Evolutionary conservation across 148 eudicot species (phyloP), one percentile per base, ranked within the genome.

Genomic region (Dysphania ambrosioides): DNA sequence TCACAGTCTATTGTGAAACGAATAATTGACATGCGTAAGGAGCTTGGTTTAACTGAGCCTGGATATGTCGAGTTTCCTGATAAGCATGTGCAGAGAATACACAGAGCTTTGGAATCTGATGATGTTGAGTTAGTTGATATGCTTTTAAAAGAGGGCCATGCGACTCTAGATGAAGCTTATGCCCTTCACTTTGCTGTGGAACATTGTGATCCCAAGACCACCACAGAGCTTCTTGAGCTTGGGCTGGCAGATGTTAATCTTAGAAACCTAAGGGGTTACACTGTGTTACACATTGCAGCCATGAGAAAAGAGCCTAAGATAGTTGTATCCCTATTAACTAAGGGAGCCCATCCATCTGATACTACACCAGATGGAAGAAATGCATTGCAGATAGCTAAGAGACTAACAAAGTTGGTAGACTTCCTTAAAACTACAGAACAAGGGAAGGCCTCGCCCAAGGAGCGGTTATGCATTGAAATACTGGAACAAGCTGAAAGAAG

Each of bases 121-220:
- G 97, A 94, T 81, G 96, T 94, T 53, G 97, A 94, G 66, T 84
- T 94, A 72, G 88, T 94, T 24, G 84, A 85, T 74, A 88, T 90
- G 97, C 81, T 94, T 49, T 77, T 91, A 35, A 87, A 81, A 81
- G 97, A 93, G 79, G 88, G 85, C 12, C 91, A 85, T 82, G 87
- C 91, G 2, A 86, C 80, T 44, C 87, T 93, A 24, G 96, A 91
- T 77, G 90, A 84, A 76, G 91, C 98, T 13, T 85, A 72, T 79
- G 98, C 97, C 8, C 88, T 94, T 58, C 98, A 94, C 76, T 90
- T 88, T 84, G 96, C 98, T 47, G 96, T 90, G 42, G 96, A 93
- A n/a, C 85, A 89, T 80, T 91, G 97, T 71, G 97, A 91, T 79
- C 85, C 91, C 75, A 88, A 94, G 72, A 88, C 87, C 27, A 86